Percentiles rank a stretch among this genome's conserved stretches.
These are phyloP conservation scores for Pseudogymnoascus sp. DNA, from an alignment of 2,329 filamentous ascomycete genomes.

Conservation along the genomic window DNA sequence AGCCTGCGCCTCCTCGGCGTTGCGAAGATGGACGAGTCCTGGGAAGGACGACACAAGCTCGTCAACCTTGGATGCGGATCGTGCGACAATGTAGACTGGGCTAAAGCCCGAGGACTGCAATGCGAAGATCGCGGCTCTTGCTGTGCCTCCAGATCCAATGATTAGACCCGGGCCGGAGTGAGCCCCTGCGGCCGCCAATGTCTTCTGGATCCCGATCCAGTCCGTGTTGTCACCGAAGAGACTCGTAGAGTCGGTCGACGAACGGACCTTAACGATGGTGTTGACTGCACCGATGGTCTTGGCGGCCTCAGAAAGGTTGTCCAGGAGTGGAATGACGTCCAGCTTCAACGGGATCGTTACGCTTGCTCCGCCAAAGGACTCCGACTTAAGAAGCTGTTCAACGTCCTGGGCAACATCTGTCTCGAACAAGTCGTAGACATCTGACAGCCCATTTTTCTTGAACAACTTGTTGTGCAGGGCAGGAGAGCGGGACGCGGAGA, in stretches of 20 bases:
- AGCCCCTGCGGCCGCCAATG: slow-evolving; percentile 40
- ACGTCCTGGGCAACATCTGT: slow-evolving; percentile 59
- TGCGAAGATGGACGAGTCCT: not conserved
- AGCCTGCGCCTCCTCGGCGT: slow-evolving; percentile 41
- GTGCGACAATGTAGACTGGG: slow-evolving; percentile 80
- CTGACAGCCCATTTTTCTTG: slow-evolving; percentile 66
- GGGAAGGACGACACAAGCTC: slow-evolving; percentile 67
- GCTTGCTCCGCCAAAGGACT: slow-evolving; percentile 83
- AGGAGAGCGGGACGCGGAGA: slow-evolving; percentile 75
- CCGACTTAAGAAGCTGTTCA: slow-evolving; percentile 54
- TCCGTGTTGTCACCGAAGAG: slow-evolving; percentile 90
- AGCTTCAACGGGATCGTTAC: slow-evolving; percentile 94
- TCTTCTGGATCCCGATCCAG: slow-evolving; percentile 83
- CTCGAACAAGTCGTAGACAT: slow-evolving; percentile 70
- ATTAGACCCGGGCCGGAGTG: slow-evolving; percentile 58
- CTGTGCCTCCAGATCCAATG: slow-evolving; percentile 85
- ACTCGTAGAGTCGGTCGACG: slow-evolving; percentile 27
- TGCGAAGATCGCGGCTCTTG: slow-evolving; percentile 83
- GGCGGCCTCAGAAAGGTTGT: slow-evolving; percentile 72
- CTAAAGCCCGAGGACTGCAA: slow-evolving; percentile 74
- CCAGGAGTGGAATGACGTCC: slow-evolving; percentile 73
- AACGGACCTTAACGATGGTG: slow-evolving; percentile 64
- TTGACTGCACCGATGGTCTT: slow-evolving; percentile 86
- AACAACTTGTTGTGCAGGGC: slow-evolving; percentile 87
- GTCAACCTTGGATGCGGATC: slow-evolving; percentile 61